A percentile compares a stretch with the other conserved stretches of the same genome.
Conservation (phyloP, 768 basidiomycete species). For the Hygrophorus russula region DNA sequence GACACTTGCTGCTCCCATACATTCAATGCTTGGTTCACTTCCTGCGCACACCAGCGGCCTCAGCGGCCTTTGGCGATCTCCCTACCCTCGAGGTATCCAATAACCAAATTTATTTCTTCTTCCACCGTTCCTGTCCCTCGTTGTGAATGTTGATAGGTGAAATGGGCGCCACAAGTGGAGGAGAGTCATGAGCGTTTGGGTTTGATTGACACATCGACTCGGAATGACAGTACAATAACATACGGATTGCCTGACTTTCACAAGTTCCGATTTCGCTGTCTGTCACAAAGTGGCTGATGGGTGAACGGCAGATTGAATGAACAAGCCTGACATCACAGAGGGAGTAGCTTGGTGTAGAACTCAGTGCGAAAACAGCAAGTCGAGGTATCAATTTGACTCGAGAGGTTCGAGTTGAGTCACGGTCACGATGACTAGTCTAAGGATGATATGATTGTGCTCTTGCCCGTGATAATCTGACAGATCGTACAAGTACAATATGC, state of each 20-base stretch:
- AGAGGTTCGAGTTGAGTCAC: too few relatives aligned
- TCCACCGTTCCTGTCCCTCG: slow-evolving; percentile 68
- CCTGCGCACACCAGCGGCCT: slow-evolving; percentile 73
- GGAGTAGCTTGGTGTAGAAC: slow-evolving; percentile 69
- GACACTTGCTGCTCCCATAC: slow-evolving; percentile 40
- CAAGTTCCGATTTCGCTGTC: slow-evolving; percentile 70
- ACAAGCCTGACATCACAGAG: slow-evolving; percentile 55
- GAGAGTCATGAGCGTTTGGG: not conserved
- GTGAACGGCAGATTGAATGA: not conserved
- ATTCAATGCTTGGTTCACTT: slow-evolving; percentile 51
- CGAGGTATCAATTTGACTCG: slow-evolving; percentile 20
- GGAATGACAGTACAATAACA: slow-evolving; percentile 11
- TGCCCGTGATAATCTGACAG: too few relatives aligned
- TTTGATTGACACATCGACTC: slow-evolving; percentile 3
- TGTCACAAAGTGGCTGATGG: slow-evolving; percentile 17
- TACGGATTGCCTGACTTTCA: slow-evolving; percentile 55
- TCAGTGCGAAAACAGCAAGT: slow-evolving; percentile 60
- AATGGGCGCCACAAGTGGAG: slow-evolving; percentile 40
- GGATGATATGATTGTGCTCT: too few relatives aligned
- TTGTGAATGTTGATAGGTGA: slow-evolving; percentile 75
- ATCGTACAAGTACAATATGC: too few relatives aligned
- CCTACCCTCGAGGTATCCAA: slow-evolving; percentile 84
- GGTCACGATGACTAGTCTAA: too few relatives aligned
- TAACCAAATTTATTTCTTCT: slow-evolving; percentile 78
- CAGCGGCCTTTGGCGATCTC: slow-evolving; percentile 82